Percentiles rank a stretch among this genome's conserved stretches.
Conservation (phyloP, 805 yeast genomes). For the Schizosaccharomyces octosporus region DNA sequence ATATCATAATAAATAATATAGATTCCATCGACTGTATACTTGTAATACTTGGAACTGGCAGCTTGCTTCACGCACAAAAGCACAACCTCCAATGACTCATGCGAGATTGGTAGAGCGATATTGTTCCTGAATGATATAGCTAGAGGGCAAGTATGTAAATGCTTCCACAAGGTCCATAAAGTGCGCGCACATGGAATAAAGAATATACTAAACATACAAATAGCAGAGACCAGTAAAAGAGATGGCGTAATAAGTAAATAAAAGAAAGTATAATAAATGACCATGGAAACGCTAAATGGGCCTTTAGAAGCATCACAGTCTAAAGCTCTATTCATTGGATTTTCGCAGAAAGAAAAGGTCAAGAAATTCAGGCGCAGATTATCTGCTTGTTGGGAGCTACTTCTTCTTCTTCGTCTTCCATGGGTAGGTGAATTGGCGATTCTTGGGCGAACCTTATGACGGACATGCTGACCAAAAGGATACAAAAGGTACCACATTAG, state of each 20-base stretch:
- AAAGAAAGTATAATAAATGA: conserved; percentile 46
- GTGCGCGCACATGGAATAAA: conserved; percentile 87
- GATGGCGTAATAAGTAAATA: conserved; percentile 51
- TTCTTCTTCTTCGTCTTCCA: conserved; percentile 57
- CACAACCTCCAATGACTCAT: conserved; percentile 22
- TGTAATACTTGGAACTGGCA: conserved; percentile 78
- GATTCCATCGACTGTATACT: conserved; percentile 89
- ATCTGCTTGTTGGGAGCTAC: conserved; percentile 29
- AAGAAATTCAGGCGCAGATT: conserved; percentile 24
- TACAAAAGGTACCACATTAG: conserved; percentile 47
- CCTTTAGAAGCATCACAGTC: conserved; percentile 65
- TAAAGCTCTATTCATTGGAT: not conserved
- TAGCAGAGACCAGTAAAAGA: conserved; percentile 24
- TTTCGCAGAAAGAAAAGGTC: not conserved
- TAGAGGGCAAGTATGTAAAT: conserved; percentile 71
- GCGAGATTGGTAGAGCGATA: conserved; percentile 14
- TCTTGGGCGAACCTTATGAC: conserved; percentile 34
- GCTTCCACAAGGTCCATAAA: conserved; percentile 38
- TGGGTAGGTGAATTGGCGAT: not conserved
- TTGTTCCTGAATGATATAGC: conserved; percentile 37
- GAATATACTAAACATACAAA: conserved; percentile 66
- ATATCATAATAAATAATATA: conserved; percentile 77
- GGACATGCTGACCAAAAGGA: conserved; percentile 81
- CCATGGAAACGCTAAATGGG: conserved; percentile 64
- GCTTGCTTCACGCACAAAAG: conserved; percentile 78